phyloP scores from a whole-genome alignment of 441 rosid species.

The Gossypium gossypioides region DNA sequence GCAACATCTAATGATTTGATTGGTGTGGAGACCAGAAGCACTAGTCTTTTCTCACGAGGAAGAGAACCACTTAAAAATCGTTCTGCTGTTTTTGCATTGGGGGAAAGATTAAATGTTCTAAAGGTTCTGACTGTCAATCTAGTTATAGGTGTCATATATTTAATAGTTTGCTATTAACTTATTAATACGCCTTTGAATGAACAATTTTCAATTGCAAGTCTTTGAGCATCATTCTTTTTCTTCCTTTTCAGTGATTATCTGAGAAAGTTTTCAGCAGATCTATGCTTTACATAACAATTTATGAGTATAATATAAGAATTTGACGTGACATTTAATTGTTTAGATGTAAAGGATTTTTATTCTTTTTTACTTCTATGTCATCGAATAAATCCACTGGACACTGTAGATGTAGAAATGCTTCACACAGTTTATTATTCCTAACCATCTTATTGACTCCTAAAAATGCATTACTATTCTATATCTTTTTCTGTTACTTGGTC shows the following conservation, averaged over 20 bases:
- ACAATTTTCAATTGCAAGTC: neutral
- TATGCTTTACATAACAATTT: neutral
- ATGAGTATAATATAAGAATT: neutral
- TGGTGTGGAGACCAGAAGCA: conserved; percentile 89
- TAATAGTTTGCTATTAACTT: conserved; percentile 3
- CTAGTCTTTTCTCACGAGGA: conserved; percentile 70
- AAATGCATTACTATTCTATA: neutral
- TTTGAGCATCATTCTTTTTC: neutral
- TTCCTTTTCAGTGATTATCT: neutral
- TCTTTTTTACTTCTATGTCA: neutral
- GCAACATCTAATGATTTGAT: conserved; percentile 88
- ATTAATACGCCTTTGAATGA: neutral
- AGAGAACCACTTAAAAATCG: conserved; percentile 91
- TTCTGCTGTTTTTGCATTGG: conserved; percentile 90
- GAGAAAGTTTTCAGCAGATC: neutral
- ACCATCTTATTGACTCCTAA: neutral
- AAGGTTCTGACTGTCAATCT: conserved; percentile 42
- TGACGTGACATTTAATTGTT: neutral
- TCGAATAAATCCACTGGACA: neutral
- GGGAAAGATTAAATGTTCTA: conserved; percentile 80
- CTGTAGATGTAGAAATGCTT: conserved; percentile 1
- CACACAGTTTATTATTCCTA: neutral
- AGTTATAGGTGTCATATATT: neutral
- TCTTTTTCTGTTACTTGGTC: neutral
- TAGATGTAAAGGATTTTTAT: neutral